Base-by-base conservation (phyloP, 495 filamentous ascomycete species). In the Aspergillus hancockii region DNA sequence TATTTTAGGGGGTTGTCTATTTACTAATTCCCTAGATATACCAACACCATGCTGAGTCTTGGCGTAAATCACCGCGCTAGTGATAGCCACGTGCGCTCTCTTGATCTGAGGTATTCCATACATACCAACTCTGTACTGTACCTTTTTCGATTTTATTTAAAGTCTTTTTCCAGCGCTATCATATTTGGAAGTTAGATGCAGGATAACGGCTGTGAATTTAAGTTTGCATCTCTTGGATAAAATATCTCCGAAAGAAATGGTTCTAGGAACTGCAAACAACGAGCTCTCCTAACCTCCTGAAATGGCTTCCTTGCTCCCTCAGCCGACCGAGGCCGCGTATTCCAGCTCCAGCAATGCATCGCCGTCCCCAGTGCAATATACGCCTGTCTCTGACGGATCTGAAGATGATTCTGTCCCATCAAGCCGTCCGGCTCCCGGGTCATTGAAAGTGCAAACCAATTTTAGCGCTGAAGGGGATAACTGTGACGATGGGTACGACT, bases 361-460 rank as follows among this genome's bases (percentile, higher is more conserved):
- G 9, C 62, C 66, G 32, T 71, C 73, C 12, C 70, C 65, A 46
- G 53, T 63, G 14, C 72, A 64, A 59, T 72, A 74, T 31, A 77
- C 73, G 4, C 74, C 76, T 2, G 65, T 71, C 6, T 77, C 75
- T 16, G 72, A 74, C 51, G 51, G 64, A 32, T 73, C 70, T 9
- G 71, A 73, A 1, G 66, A 69, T 16, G 73, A 72, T 0, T 63
- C 67, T n/a, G 65, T 57, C 0, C 59, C 61, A n/a, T 49, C 63
- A n/a, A 49, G 49, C 21, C 67, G 59, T 40, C 64, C 67, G 4
- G 49, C 58, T 21, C 47, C 52, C 9, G 70, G 69, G 31, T 32
- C 62, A 1, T 57, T 77, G 43, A 68, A 61, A 18, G 36, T 80
- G 19, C 67, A 78, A 54, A 80, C 77, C 3, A 63, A 80, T 56